Evolutionary conservation across 129 eudicot genomes (phyloP), one percentile per base, ranked within the genome.

Genomic region (Artemisia annua): DNA sequence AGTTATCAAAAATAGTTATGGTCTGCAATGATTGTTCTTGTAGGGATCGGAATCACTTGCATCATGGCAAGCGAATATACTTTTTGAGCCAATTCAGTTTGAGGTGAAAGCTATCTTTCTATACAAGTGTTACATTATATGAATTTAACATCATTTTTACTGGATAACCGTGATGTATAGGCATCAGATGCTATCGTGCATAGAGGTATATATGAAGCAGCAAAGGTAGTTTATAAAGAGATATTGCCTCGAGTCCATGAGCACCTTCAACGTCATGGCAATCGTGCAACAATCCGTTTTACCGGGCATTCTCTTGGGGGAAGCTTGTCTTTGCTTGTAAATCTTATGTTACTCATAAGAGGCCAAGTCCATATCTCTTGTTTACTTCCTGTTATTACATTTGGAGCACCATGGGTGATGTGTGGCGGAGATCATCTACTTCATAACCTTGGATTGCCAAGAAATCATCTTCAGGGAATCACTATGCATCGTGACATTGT

Each of bases 261-360:
- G 26, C 92, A 92, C 81, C 65, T 92, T 11, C 75, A 78, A 66
- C 48, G 83, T 43, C 89, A 82, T 73, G 95, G 92, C 4, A 80
- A 70, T 72, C 83, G 72, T 22, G 96, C 98, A 56, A 82, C 71
- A 59, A 78, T 92, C 57, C 87, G 91, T 22, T 89, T 92, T 74
- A 92, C 98, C 2, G 98, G 98, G 14, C 98, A 92, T 75, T 92
- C 98, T 70, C 92, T 92, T 66, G 98, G 98, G 8, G 98, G 98
- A 60, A 89, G 98, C 73, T 80, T 92, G 69, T 89, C 98, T 12
- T 10, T 87, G 74, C 86, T 92, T 22, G 79, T 92, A 58, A 89
- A 85, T 66, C 95, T 92, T 61, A 92, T 92, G 98, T 65, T 92
- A 70, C 14, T 92, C 11, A 84, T 88, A 67, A 84, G 98, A 71